Evolutionary conservation across 2,329 filamentous ascomycete species (phyloP), one percentile per base, ranked within the genome.

Genomic region (Sclerotinia borealis): DNA sequence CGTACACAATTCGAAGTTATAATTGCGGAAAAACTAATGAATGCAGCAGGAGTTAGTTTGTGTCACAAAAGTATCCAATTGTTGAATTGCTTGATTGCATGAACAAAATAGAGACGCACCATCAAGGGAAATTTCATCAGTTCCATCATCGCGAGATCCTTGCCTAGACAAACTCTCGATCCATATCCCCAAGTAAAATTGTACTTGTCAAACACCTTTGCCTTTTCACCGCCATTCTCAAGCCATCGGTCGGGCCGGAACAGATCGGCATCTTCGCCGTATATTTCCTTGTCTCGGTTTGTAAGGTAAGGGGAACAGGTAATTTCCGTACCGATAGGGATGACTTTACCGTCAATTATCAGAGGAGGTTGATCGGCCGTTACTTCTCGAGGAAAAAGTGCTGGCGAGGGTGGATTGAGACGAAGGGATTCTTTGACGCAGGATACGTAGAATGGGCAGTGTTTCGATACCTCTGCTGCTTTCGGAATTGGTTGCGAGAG

Each of bases 121-220:
- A 55, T 55, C 37, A 51, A 31, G 2, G 58, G 58, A 7, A 19
- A 27, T 22, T 60, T 60, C 31, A 60, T 50, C 34, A 60, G 19
- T 37, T 60, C 58, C 58, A 60, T 51, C 36, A 51, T 51, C 6
- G 59, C 59, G 11, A 62, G 37, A 48, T 62, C 50, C 29, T 62
- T 62, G 10, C 59, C 50, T 34, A 62, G 15, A 13, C 59, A 62
- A 17, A 56, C 36, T 39, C 59, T 47, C 6, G 59, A 43, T n/a
- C 59, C 59, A 29, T 56, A 62, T 36, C 59, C 59, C 52, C 34
- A 62, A 9, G 49, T 56, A n/a, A 62, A 47, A 15, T 55, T 55
- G 27, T 62, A 62, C 19, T 62, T 62, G 1, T 50, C 59, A 29
- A 47, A 55, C 22, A 43, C 5, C 39, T 47, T 62, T 0, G 59